These are phyloP conservation scores for Cajanus cajan DNA, from an alignment of 306 rosid species.

Conservation along the genomic window DNA sequence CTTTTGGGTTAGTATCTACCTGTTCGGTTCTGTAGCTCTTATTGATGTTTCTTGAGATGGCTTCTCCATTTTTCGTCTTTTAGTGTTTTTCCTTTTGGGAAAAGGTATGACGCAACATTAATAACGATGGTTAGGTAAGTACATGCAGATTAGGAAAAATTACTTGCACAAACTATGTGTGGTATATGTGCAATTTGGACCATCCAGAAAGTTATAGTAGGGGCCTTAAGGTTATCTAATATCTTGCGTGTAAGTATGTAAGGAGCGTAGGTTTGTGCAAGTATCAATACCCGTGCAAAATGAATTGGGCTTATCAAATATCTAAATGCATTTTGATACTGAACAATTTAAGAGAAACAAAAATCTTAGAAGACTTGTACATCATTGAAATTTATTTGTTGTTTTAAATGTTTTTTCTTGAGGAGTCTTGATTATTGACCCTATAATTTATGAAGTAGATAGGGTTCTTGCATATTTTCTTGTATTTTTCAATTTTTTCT, in stretches of 20 bases:
- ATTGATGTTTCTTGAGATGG: background rate
- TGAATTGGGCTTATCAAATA: slow-evolving; percentile 19
- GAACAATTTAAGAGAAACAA: background rate
- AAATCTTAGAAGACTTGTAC: background rate
- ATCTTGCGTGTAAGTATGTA: background rate
- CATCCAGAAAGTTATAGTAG: background rate
- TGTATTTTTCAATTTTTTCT: slow-evolving; percentile 11
- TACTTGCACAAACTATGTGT: slow-evolving; percentile 5
- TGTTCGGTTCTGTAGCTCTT: slow-evolving; percentile 12
- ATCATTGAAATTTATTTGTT: slow-evolving; percentile 1
- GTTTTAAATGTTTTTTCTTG: background rate
- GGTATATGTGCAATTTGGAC: background rate
- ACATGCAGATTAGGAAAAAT: background rate
- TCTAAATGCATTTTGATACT: slow-evolving; percentile 9
- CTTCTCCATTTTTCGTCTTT: background rate
- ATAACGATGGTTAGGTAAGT: slow-evolving; percentile 1
- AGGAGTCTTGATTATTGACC: background rate
- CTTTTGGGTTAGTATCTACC: slow-evolving; percentile 68
- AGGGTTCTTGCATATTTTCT: slow-evolving; percentile 23
- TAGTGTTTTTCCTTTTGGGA: background rate
- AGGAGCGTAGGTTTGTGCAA: slow-evolving; percentile 8
- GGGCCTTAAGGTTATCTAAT: background rate
- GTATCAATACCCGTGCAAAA: background rate
- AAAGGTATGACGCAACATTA: background rate
- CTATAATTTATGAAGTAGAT: slow-evolving; percentile 9